Evolutionary conservation across 345 rosid genomes (phyloP), one percentile per base, ranked within the genome.

Genomic region (Lumnitzera littorea): DNA sequence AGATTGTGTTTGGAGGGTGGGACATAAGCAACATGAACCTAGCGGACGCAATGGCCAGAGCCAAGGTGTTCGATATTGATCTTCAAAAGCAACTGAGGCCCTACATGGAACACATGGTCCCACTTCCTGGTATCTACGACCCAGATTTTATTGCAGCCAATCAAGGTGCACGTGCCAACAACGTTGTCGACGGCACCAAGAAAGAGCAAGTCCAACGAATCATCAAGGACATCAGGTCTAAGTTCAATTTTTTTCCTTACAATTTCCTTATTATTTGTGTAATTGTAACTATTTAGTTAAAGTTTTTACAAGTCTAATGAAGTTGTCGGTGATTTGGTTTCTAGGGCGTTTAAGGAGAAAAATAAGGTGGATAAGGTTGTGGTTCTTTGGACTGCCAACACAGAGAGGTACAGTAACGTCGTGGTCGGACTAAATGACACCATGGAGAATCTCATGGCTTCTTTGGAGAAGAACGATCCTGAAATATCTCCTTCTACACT

Each of bases 341-440:
- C 13, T 53, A 94, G 97, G 84, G 95, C 90, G 67, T 94, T 94
- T 50, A 90, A 90, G 85, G 88, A 83, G 84, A 79, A 75, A 36
- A 90, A 27, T 76, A 79, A 80, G 78, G 95, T 94, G 78, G 95
- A 94, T 57, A 94, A 64, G 72, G 82, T 90, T 20, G 96, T 94
- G 67, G 95, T 94, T 62, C 75, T 94, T 52, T 94, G 99, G 99
- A 94, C 99, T 13, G 99, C 99, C 20, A 94, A 94, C 91, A 94
- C 97, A 8, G 97, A 94, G 79, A 81, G 97, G 82, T 94, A 94
- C 76, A 88, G 97, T 67, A 78, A 90, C 69, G 89, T 90, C 55
- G 67, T 78, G 54, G 88, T 67, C 66, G 99, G 97, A 48, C 78
- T 94, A 56, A 94, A 94, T 64, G 99, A 94, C 80, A 94, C 96